phyloP scores from a whole-genome alignment of 345 rosid species.

The Acer campestre region DNA sequence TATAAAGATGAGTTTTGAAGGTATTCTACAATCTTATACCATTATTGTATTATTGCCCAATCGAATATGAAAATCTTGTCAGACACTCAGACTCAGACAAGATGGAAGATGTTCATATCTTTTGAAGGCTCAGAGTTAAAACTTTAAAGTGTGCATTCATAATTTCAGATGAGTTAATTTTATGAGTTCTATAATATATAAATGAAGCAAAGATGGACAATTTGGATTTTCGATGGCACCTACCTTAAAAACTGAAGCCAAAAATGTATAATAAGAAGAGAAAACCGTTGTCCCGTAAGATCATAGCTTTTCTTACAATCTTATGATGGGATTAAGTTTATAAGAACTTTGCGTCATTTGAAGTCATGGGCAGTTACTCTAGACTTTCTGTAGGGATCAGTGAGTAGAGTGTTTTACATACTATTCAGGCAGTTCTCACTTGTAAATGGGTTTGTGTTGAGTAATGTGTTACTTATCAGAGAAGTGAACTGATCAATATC shows the following conservation, averaged over 20 bases:
- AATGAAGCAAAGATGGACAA: background rate
- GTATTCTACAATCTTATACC: background rate
- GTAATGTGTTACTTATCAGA: background rate
- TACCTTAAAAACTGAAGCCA: background rate
- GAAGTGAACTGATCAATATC: background rate
- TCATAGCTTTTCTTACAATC: background rate
- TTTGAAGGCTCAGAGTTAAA: background rate
- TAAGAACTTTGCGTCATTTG: background rate
- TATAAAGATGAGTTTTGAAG: background rate
- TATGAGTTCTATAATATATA: background rate
- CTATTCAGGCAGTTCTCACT: background rate
- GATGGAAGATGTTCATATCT: background rate
- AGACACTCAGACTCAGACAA: too few species aligned
- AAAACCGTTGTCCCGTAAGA: background rate
- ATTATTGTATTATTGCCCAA: background rate
- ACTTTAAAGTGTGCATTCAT: background rate
- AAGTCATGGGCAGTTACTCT: background rate
- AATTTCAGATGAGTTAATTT: background rate
- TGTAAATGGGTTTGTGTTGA: background rate
- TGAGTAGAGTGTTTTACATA: background rate
- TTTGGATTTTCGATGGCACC: background rate
- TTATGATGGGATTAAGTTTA: constrained; percentile 6
- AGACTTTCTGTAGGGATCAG: background rate
- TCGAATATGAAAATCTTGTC: background rate
- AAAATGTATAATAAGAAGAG: background rate